Evolutionary conservation across 2,329 filamentous ascomycete species (phyloP).

Genomic region (Coniella vitis): DNA sequence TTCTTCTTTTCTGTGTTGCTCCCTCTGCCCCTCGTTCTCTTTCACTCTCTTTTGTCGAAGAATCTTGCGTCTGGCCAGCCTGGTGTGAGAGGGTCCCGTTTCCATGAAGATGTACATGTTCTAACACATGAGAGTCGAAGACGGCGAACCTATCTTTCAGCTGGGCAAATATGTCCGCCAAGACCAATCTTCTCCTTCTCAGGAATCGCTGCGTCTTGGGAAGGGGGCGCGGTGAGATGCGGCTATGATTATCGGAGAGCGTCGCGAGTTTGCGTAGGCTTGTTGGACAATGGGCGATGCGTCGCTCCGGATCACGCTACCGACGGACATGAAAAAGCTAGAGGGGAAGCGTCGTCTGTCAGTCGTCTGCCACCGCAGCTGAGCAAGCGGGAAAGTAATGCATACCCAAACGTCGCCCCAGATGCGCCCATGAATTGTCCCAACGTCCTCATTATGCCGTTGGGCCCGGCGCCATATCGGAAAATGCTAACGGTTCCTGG

Average conservation of each 20-base stretch:
- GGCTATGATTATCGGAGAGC: constrained; percentile 64
- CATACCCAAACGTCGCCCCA: constrained; percentile 90
- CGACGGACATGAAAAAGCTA: constrained; percentile 97
- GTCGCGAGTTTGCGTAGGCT: constrained; percentile 67
- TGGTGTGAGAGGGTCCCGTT: neutral
- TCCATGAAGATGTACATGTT: neutral
- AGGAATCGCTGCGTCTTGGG: constrained; percentile 15
- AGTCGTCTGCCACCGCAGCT: neutral
- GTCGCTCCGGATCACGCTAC: constrained; percentile 91
- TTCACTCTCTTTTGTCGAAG: neutral
- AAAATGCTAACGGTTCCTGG: constrained; percentile 89
- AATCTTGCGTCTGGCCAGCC: neutral
- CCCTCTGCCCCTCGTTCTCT: no score
- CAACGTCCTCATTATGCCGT: constrained; percentile 87
- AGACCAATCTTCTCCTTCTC: neutral
- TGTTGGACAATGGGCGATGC: constrained; percentile 68
- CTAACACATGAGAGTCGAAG: neutral
- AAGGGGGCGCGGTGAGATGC: constrained; percentile 30
- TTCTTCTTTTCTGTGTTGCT: no score
- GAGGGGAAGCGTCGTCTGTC: constrained; percentile 9
- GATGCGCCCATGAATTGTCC: constrained; percentile 97
- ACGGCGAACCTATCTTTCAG: neutral
- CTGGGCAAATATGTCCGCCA: neutral
- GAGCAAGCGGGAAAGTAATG: neutral
- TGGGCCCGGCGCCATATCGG: constrained; percentile 85